These are phyloP conservation scores for Tephrocybe rancida DNA, from an alignment of 768 basidiomycete genomes.

Conservation along the genomic window DNA sequence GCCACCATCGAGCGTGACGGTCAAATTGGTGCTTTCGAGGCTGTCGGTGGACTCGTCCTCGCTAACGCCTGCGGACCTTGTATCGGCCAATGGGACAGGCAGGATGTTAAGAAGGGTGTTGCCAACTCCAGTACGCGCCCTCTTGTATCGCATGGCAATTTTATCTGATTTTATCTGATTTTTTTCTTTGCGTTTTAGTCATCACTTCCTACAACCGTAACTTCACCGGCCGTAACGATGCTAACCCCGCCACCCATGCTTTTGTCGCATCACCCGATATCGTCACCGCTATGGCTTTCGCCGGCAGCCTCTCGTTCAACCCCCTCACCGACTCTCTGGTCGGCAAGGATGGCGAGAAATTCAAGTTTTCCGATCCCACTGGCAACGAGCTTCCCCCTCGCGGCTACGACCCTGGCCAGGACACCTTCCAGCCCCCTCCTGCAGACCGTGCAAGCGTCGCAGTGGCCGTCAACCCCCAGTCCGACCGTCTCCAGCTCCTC, in stretches of 20 bases:
- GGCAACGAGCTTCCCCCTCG: slow-evolving; percentile 93
- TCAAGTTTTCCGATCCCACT: slow-evolving; percentile 93
- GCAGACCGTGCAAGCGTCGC: slow-evolving; percentile 78
- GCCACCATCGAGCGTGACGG: slow-evolving; percentile 98
- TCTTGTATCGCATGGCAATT: neutral
- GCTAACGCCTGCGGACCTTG: slow-evolving; percentile 99
- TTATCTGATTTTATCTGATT: slow-evolving; percentile 14
- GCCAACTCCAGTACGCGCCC: slow-evolving; percentile 84
- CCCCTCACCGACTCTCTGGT: slow-evolving; percentile 88
- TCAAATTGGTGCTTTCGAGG: slow-evolving; percentile 85
- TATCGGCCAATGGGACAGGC: slow-evolving; percentile 98
- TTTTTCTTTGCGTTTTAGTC: slow-evolving; percentile 66
- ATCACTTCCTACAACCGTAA: slow-evolving; percentile 99
- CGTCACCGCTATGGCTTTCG: slow-evolving; percentile 96
- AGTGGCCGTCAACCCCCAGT: slow-evolving; percentile 84
- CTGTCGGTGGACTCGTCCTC: slow-evolving; percentile 88
- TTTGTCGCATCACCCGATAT: slow-evolving; percentile 94
- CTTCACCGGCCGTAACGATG: slow-evolving; percentile 99
- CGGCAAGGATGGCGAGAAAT: slow-evolving; percentile 91
- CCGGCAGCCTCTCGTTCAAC: slow-evolving; percentile 95
- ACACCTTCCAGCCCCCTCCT: slow-evolving; percentile 97
- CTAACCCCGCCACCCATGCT: slow-evolving; percentile 98
- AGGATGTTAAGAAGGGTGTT: slow-evolving; percentile 96
- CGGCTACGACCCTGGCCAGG: slow-evolving; percentile 95
- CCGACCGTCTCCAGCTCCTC: slow-evolving; percentile 89